Percentiles rank a stretch among this genome's conserved stretches.
phyloP scores from a whole-genome alignment of 2,329 filamentous ascomycete species.

The Phyllosticta citriasiana region DNA sequence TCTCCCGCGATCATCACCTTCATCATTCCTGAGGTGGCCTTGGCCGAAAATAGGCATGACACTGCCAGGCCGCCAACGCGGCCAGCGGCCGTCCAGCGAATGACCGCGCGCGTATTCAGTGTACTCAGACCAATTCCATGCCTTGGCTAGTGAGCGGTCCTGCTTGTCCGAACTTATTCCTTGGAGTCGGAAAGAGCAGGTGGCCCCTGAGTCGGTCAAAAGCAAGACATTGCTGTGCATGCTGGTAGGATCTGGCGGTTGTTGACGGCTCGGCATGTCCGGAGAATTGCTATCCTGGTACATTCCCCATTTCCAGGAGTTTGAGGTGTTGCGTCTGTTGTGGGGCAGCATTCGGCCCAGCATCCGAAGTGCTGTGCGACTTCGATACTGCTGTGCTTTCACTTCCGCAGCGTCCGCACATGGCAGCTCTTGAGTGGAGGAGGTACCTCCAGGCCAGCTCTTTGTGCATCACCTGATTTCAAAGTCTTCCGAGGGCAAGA shows the following conservation, averaged over 20 bases:
- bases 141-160: neutral
- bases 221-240: neutral
- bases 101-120: neutral
- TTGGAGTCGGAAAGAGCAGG: neutral
- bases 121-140: neutral
- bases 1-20: neutral
- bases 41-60: neutral
- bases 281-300: neutral
- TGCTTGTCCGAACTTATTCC: neutral
- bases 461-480: too few species aligned
- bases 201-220: neutral
- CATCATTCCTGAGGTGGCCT: neutral
- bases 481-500: too few species aligned
- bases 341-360: too few species aligned
- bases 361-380: too few species aligned
- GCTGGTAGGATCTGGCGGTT: neutral
- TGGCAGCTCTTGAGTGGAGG: too few species aligned
- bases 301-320: neutral
- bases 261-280: neutral
- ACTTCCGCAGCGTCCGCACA: too few species aligned
- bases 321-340: too few species aligned
- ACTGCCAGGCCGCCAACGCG: neutral
- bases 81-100: neutral
- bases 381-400: too few species aligned
- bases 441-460: too few species aligned